Base-by-base conservation (phyloP, 2,329 filamentous ascomycete species). In the Endothia cerciana region DNA sequence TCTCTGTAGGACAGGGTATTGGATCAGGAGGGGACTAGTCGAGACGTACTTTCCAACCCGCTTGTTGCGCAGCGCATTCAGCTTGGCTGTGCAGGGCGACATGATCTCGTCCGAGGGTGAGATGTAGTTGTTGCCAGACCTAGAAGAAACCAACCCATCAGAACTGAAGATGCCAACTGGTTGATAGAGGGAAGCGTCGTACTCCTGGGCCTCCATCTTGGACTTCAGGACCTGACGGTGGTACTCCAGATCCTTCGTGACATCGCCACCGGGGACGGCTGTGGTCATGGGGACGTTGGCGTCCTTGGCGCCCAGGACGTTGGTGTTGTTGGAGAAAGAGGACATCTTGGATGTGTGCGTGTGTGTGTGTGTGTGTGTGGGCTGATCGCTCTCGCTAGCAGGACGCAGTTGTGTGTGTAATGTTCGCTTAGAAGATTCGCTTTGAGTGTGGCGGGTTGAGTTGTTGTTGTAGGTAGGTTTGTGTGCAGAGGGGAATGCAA, bases 101-200 rank as follows among this genome's bases (percentile, higher is more conserved):
- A 93, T 91, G 82, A 96, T 94, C 79, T 88, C 89, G 78, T 96
- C 92, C n/a, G 91, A 94, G 2, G 92, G 92, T 22, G 91, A 94
- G 76, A 94, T 83, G 79, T 94, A 94, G 64, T 64, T 68, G 66
- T 63, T 66, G 33, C 60, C 61, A 17, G 64, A 59, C 49, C 64
- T 64, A 51, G 51, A 57, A 57, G 63, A 55, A 33, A 45, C 22
- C 36, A 33, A 17, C 49, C 8, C 49, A 49, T 64, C 25, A 67
- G 65, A 33, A 36, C 25, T 38, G 47, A 41, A 43, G 33, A 30
- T 15, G 4, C 40, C n/a, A 19, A 45, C 3, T n/a, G 33, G 28
- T 13, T 43, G 30, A 28, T 53, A 17, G 10, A 36, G 13, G 41
- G 58, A 33, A 1, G 25, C 13, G 40, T 40, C 59, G 13, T 58